Evolutionary conservation across 1,284 basidiomycete species (phyloP).

Genomic region (Mycena citricolor): DNA sequence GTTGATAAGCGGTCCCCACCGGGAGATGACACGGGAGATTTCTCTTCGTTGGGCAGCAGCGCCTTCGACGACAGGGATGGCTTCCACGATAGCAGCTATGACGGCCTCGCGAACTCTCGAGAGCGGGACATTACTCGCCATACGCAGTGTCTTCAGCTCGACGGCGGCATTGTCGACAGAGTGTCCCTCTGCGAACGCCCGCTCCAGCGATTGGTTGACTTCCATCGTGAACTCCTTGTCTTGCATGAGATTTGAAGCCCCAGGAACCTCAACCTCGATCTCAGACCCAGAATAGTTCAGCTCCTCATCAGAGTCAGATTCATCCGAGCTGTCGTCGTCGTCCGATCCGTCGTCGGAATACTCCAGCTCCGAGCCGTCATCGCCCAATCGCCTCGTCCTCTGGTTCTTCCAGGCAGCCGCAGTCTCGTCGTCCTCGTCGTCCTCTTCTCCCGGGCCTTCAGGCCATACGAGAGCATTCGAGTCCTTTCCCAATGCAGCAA

Average conservation of each 20-base stretch:
- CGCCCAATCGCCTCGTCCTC: constrained; percentile 70
- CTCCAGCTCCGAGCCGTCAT: constrained; percentile 58
- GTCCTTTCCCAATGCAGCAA: constrained; percentile 51
- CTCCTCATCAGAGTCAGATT: constrained; percentile 33
- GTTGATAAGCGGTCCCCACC: constrained; percentile 75
- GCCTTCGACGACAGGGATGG: constrained; percentile 56
- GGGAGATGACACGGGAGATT: constrained; percentile 54
- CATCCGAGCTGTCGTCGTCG: constrained; percentile 32
- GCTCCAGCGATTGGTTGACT: constrained; percentile 78
- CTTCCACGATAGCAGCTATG: constrained; percentile 69
- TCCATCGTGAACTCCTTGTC: constrained; percentile 77
- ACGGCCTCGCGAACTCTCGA: constrained; percentile 78
- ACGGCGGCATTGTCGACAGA: constrained; percentile 90
- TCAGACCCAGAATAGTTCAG: constrained; percentile 23
- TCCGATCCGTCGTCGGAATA: constrained; percentile 58
- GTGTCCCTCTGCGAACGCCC: constrained; percentile 89
- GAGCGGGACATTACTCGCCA: constrained; percentile 89
- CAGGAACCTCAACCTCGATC: constrained; percentile 35
- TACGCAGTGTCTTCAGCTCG: constrained; percentile 90
- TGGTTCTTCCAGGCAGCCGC: constrained; percentile 62
- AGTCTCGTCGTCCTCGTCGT: constrained; percentile 57
- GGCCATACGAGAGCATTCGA: constrained; percentile 78
- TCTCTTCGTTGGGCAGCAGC: constrained; percentile 58
- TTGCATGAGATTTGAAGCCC: constrained; percentile 41
- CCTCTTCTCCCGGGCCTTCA: constrained; percentile 49